Percentiles rank a stretch among this genome's conserved stretches.
phyloP scores from a whole-genome alignment of 23 red algal species.

The Pyropia yezoensis region DNA sequence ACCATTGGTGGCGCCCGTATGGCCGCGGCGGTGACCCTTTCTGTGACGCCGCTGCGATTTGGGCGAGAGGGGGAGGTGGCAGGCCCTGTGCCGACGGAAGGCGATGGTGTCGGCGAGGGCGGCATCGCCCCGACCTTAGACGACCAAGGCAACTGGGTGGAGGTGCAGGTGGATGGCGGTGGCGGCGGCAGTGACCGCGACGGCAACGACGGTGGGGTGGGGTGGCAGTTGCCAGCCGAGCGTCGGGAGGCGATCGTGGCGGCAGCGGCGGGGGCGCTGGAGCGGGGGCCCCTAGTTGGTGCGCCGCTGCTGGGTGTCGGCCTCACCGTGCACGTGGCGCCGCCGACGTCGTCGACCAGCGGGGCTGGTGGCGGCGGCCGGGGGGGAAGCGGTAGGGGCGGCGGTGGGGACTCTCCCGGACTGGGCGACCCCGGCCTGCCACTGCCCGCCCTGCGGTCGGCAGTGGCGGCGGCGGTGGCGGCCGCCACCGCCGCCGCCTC shows the following conservation, averaged over 20 bases:
- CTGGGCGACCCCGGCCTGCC: constrained; percentile 12
- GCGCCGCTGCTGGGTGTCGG: constrained; percentile 17
- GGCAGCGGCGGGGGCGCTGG: constrained; percentile 46
- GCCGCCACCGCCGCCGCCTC: constrained; percentile 10
- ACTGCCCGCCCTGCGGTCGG: constrained; percentile 34
- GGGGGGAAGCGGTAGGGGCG: constrained; percentile 46
- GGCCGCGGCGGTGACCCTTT: constrained; percentile 26
- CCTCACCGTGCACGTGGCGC: constrained; percentile 15
- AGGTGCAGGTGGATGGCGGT: too few species aligned
- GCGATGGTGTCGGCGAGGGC: constrained; percentile 2
- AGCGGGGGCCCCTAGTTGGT: constrained; percentile 46
- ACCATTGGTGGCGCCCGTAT: constrained; percentile 30
- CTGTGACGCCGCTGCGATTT: constrained; percentile 12
- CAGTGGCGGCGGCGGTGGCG: constrained; percentile 17
- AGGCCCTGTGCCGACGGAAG: constrained; percentile 7
- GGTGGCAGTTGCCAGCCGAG: neutral
- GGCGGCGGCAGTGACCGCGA: too few species aligned
- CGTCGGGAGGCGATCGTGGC: constrained; percentile 2
- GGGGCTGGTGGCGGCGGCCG: neutral
- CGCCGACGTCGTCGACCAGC: neutral
- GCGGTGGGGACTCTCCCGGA: constrained; percentile 28
- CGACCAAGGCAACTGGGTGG: too few species aligned
- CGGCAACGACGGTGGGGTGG: too few species aligned
- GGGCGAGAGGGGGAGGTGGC: constrained; percentile 11
- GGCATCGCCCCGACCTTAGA: constrained; percentile 5